Conservation (phyloP, 225 moss, liverwort and hornwort genomes). For the Physcomitrellopsis africana region DNA sequence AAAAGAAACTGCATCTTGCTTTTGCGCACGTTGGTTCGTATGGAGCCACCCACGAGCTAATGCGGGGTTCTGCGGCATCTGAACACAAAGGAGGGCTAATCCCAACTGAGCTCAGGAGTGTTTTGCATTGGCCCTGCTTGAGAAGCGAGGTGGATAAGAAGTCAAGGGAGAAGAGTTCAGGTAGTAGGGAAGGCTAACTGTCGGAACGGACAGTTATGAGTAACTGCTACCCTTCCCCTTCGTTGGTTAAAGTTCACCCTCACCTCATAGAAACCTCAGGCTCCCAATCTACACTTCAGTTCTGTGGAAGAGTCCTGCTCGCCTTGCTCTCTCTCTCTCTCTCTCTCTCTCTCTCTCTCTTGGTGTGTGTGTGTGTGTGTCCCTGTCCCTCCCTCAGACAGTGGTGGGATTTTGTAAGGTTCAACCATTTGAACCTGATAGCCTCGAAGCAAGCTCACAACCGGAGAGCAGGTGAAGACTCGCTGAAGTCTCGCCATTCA, state of each 20-base stretch:
- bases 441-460: too few relatives aligned
- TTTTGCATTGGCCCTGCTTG: too few relatives aligned
- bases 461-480: neutral
- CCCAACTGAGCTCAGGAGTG: too few relatives aligned
- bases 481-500: too few relatives aligned
- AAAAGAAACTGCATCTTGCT: too few relatives aligned
- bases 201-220: neutral
- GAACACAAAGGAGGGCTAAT: too few relatives aligned
- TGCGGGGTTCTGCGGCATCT: too few relatives aligned
- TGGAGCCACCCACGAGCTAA: too few relatives aligned
- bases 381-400: too few relatives aligned
- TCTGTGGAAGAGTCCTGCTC: neutral
- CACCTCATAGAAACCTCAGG: neutral
- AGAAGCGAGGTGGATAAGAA: neutral
- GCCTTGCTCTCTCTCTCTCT: neutral
- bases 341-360: neutral
- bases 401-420: neutral
- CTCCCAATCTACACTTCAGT: neutral
- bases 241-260: slow-evolving; percentile 31
- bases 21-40: too few relatives aligned
- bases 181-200: neutral
- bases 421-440: neutral
- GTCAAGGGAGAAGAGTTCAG: neutral
- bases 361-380: neutral
- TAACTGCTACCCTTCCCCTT: slow-evolving; percentile 28